Evolutionary conservation across 2,329 filamentous ascomycete genomes (phyloP), one percentile per base, ranked within the genome.

Genomic region (Phialemonium atrogriseum): DNA sequence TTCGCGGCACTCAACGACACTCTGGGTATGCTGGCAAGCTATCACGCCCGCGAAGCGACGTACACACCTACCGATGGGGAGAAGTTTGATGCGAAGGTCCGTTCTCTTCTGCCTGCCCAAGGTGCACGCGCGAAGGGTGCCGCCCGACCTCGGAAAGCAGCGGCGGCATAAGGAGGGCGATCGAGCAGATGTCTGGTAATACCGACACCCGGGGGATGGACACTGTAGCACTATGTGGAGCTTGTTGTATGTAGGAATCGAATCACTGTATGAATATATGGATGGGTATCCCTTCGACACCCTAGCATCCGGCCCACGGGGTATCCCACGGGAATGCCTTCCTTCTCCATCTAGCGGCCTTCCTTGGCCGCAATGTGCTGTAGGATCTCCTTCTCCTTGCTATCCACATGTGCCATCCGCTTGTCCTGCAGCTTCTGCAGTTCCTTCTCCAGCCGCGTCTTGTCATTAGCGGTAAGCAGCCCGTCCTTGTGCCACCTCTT

Each of bases 361-460:
- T 32, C 32, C 35, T 33, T 40, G 13, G 36, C 19, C 34, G 33
- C 36, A 9, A 48, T 39, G 10, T 61, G 52, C 44, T 59, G 60
- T 16, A 69, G 40, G 3, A 59, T 52, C 46, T 64, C 59, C 47
- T 68, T 66, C 58, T 77, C 70, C 24, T 56, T 58, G 9, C 45
- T 46, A 27, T 71, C 62, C 27, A 76, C 62, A 33, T 57, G 59
- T 48, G 61, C 60, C 56, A 73, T 63, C 51, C 64, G 59, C 54
- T 70, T 70, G 36, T 70, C 64, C 56, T 70, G 67, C 36, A 62
- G 38, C 54, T 66, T 65, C 46, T 68, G 62, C 47, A 71, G 58
- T 47, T 64, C 60, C 42, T 58, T 58, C 39, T 64, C 60, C n/a
- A 67, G 49, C 18, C 41, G 48, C 32, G 40, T 42, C 46, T 54